Base-by-base conservation (phyloP, 108 stramenopile genomes). In the Mediolabrus comicus region DNA sequence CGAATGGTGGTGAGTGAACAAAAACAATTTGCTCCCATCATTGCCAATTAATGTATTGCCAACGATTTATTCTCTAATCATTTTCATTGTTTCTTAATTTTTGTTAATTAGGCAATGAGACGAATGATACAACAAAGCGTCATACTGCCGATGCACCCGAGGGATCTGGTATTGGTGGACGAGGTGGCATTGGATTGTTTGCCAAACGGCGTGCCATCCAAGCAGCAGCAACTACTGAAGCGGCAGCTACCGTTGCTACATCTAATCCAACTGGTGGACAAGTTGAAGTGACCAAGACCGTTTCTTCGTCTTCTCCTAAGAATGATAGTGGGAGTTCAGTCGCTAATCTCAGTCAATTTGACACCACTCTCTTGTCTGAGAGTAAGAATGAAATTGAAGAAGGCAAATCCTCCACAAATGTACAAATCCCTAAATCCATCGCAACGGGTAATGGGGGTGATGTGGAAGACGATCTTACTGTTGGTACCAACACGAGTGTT, bases 401-500 rank as follows among this genome's bases (percentile, higher is more conserved):
- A 16, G 13, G 1, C 25, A n/a, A 13, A n/a, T 33, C 33, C 52
- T 25, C 17, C 30, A 3, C 22, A 28, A 32, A 53, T 55, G 38
- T 56, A 11, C 36, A 67, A 16, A 25, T 56, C 38, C 65, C 65
- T 3, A 26, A 19, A 27, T 55, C 65, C 9, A 55, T 56, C 55
- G 53, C 53, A 55, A 67, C 34, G 61, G 13, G 61, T 67, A 54
- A 19, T 27, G 31, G 33, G 16, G 65, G 39, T 28, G 65, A 67
- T 28, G 25, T 67, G n/a, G 65, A 67, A 16, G 65, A 67, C 28
- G 65, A 67, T 54, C 55, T 67, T 53, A 67, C 65, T 35, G 53
- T 38, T 28, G 65, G 35, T 8, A 67, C 65, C 10, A 35, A 33
- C 25, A 27, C 60, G n/a, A 62, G 29, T 26, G 39, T 62, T 28